Base-by-base conservation (phyloP, 1,139 yeast species). In the Blastobotrys indianensis region DNA sequence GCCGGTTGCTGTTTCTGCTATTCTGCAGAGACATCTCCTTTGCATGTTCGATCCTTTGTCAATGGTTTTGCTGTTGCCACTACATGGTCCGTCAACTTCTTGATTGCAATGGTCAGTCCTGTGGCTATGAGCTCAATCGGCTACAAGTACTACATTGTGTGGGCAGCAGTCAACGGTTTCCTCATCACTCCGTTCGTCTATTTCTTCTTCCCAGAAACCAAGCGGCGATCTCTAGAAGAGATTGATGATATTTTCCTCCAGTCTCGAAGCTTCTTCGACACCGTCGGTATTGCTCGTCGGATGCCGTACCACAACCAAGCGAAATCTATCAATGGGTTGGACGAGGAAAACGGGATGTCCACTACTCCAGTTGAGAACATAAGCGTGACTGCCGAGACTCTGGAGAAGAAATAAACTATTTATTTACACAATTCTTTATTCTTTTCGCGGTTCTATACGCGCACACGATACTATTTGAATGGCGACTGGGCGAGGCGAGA, bases 11-110 rank as follows among this genome's bases (percentile, higher is more conserved):
- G 51, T 49, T 57, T 53, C 51, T 56, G 49, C 20, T 57, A 77
- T 64, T 81, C 81, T 45, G 79, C 82, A 39, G 85, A 79, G 64
- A 75, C 79, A 49, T 73, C 77, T 58, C 82, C 84, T n/a, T 70
- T 77, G 61, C 71, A 75, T 60, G 74, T 79, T 39, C 75, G 84
- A 67, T 76, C 81, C 41, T 70, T 74, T 40, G 79, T 79, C 44
- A 68, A 77, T 44, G 82, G 80, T 34, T 64, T 76, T 31, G 55
- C 57, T 12, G 51, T 54, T 2, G 48, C 47, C 38, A 61, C 65
- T 58, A 73, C 71, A 45, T 69, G 78, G 51, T 76, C 54, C 57
- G 79, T 59, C 50, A 71, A 70, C 45, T 72, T 71, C 52, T 63
- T 71, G 64, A 61, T 72, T 29, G 72, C 72, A 16, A 60, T 67